A percentile compares a stretch with the other conserved stretches of the same genome.
Conservation (phyloP, 2,329 filamentous ascomycete species). For the Epichloe uncinata region DNA sequence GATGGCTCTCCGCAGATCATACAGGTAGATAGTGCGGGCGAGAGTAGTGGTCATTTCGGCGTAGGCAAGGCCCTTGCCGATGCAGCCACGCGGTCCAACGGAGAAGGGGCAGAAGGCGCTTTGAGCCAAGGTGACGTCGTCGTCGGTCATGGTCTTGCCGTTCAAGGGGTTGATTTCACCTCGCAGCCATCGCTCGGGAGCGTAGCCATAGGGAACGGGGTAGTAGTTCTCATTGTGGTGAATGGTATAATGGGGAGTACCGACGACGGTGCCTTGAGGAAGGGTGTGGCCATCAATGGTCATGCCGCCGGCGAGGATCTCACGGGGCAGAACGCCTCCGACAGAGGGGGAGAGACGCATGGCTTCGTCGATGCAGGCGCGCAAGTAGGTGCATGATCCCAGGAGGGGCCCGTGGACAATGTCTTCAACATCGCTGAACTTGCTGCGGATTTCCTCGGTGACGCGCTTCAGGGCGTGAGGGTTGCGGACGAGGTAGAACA, state of each 20-base stretch:
- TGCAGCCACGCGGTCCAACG: constrained; percentile 56
- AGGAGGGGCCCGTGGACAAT: constrained; percentile 39
- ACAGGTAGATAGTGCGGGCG: constrained; percentile 46
- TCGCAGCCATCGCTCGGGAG: constrained; percentile 52
- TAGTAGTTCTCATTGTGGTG: constrained; percentile 55
- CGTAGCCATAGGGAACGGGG: constrained; percentile 42
- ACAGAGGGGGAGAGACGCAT: constrained; percentile 51
- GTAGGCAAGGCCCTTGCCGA: constrained; percentile 57
- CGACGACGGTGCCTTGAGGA: constrained; percentile 48
- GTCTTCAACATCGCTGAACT: constrained; percentile 39
- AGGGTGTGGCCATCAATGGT: constrained; percentile 39
- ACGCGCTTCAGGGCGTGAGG: constrained; percentile 32
- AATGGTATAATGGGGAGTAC: constrained; percentile 53
- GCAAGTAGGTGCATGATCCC: constrained; percentile 41
- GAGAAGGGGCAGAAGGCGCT: constrained; percentile 64
- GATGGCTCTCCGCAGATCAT: constrained; percentile 41
- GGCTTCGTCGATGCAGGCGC: constrained; percentile 51
- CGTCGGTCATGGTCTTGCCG: constrained; percentile 29
- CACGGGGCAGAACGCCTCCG: constrained; percentile 45
- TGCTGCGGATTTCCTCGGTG: constrained; percentile 36
- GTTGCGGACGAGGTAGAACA: constrained; percentile 49
- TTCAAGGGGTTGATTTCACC: constrained; percentile 27
- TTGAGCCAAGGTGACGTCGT: constrained; percentile 42
- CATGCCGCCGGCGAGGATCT: constrained; percentile 42
- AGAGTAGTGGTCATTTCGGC: constrained; percentile 52